phyloP scores from a whole-genome alignment of 75 land plant species.

The Sequoia sempervirens region DNA sequence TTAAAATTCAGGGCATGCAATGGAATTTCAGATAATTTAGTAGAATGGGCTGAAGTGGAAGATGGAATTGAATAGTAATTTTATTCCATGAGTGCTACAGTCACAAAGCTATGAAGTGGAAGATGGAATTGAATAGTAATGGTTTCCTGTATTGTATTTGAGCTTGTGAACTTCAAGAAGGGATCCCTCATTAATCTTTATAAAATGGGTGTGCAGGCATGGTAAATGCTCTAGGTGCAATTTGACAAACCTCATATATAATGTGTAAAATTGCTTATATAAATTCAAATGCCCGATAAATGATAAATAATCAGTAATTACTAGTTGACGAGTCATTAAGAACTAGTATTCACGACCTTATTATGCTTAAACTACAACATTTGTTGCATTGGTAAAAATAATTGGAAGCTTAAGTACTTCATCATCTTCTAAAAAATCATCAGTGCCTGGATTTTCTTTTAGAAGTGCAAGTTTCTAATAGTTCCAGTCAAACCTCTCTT shows the following conservation, averaged over 20 bases:
- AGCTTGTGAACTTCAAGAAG: not conserved
- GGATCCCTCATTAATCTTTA: not conserved
- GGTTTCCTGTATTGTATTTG: no score
- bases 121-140: no score
- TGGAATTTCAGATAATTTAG: no score
- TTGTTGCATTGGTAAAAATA: not conserved
- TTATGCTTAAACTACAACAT: not conserved
- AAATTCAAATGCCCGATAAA: not conserved
- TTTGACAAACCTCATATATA: not conserved
- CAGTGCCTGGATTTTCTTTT: not conserved
- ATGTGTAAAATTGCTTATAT: not conserved
- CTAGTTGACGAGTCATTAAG: not conserved
- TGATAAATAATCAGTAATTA: not conserved
- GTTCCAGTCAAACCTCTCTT: not conserved
- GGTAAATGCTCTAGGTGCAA: not conserved
- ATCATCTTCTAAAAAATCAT: not conserved
- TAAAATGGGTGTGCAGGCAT: not conserved
- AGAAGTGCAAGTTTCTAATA: not conserved
- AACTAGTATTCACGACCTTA: not conserved
- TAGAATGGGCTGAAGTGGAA: no score
- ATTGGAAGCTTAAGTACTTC: not conserved
- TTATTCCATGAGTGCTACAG: no score
- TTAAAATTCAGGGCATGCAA: no score
- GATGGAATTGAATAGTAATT: no score
- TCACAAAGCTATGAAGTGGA: no score